A percentile compares a stretch with the other conserved stretches of the same genome.
These are phyloP conservation scores for Platanthera guangdongensis DNA, from an alignment of 106 monocot genomes.

Conservation along the genomic window DNA sequence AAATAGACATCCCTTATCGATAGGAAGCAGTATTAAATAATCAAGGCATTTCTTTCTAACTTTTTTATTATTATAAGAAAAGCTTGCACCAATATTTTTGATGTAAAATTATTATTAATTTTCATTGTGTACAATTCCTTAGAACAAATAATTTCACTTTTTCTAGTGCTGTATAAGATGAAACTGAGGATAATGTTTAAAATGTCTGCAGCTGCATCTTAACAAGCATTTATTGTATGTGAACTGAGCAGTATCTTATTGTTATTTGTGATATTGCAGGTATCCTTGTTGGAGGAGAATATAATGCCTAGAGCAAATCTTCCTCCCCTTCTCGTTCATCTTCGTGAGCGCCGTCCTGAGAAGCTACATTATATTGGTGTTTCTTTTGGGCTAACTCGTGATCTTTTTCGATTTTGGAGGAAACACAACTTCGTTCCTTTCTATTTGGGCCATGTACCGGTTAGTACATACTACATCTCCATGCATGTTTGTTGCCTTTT, in stretches of 20 bases:
- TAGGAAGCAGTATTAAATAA: neutral
- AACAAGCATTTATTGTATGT: no score
- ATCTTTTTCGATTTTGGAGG: conserved; percentile 89
- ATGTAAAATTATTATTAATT: neutral
- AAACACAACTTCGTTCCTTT: conserved; percentile 76
- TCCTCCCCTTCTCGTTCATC: conserved; percentile 91
- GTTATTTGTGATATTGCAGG: conserved; percentile 31
- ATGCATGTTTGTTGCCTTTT: conserved; percentile 7
- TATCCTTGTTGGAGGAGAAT: conserved; percentile 80
- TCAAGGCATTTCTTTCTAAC: neutral
- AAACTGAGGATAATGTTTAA: neutral
- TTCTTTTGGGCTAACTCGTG: conserved; percentile 83
- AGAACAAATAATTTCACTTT: neutral
- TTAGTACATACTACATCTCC: conserved; percentile 17
- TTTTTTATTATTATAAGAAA: neutral
- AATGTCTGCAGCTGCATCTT: neutral
- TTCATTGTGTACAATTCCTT: neutral
- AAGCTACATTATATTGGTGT: conserved; percentile 87
- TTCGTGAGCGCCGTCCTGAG: conserved; percentile 74
- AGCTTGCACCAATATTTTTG: neutral
- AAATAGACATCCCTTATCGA: neutral
- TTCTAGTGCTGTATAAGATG: neutral
- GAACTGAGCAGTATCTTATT: neutral
- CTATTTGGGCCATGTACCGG: conserved; percentile 87
- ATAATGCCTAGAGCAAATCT: conserved; percentile 74